Conservation (phyloP, 805 yeast species). For the Candida hungchunana region DNA sequence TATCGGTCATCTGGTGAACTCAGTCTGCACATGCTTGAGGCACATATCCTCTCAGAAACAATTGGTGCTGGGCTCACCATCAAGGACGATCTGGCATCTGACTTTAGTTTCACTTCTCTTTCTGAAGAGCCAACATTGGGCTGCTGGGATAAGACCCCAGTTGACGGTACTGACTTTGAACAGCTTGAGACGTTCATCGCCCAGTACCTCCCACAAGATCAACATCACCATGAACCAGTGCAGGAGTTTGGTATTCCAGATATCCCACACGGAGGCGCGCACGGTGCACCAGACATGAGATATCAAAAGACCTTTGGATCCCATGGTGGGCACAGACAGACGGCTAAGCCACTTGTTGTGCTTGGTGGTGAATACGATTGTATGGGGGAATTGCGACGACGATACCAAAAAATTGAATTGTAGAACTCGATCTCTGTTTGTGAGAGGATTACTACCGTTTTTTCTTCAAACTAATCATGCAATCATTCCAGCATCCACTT, state of each 20-base stretch:
- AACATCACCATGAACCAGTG: background rate
- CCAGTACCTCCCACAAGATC: background rate
- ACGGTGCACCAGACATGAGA: conserved; percentile 10
- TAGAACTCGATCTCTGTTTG: background rate
- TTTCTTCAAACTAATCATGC: too few species aligned
- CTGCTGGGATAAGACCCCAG: background rate
- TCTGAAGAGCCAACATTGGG: background rate
- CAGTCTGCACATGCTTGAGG: conserved; percentile 9
- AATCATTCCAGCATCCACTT: conserved; percentile 37
- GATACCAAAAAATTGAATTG: background rate
- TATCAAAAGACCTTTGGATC: conserved; percentile 12
- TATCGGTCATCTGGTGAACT: conserved; percentile 2
- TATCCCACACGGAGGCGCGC: background rate
- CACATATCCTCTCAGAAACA: conserved; percentile 6
- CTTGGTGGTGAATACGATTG: conserved; percentile 1
- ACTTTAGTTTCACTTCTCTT: background rate
- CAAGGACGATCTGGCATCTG: background rate
- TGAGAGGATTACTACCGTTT: too few species aligned
- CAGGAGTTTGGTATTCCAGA: background rate
- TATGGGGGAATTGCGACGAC: background rate
- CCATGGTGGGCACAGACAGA: conserved; percentile 9
- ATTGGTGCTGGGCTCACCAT: background rate
- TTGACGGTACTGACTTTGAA: background rate
- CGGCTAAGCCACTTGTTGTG: conserved; percentile 3
- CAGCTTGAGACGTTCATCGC: conserved; percentile 1